Percentiles rank a stretch among this genome's conserved stretches.
These are phyloP conservation scores for Hysterium pulicare DNA, from an alignment of 2,329 filamentous ascomycete species.

Conservation along the genomic window DNA sequence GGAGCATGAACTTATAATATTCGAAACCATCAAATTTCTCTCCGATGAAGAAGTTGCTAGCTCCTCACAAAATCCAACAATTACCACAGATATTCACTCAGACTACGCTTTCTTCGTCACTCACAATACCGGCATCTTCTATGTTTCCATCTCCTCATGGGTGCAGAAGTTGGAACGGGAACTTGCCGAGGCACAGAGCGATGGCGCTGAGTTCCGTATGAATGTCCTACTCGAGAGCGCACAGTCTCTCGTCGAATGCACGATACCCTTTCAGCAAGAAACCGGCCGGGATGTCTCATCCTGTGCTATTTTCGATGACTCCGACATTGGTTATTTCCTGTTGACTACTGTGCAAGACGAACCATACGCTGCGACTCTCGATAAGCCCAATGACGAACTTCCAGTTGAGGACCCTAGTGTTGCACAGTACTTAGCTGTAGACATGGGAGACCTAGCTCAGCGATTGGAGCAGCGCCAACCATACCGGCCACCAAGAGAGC, in stretches of 20 bases:
- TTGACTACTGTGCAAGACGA: conserved; percentile 48
- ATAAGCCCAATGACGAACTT: conserved; percentile 41
- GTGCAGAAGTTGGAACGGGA: conserved; percentile 55
- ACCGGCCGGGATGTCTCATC: conserved; percentile 33
- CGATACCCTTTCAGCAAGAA: conserved; percentile 38
- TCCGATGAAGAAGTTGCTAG: conserved; percentile 17
- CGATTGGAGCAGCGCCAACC: conserved; percentile 57
- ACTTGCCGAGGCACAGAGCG: conserved; percentile 48
- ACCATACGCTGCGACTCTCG: conserved; percentile 51
- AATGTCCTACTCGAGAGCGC: conserved; percentile 53
- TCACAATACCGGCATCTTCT: conserved; percentile 51
- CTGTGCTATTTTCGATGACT: conserved; percentile 54
- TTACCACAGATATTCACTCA: conserved; percentile 54
- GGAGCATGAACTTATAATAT: conserved; percentile 33
- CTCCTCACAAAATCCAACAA: conserved; percentile 48
- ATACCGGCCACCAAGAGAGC: conserved; percentile 61
- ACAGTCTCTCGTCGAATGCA: conserved; percentile 47
- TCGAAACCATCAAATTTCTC: conserved; percentile 40
- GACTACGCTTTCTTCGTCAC: conserved; percentile 60
- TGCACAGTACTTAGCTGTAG: conserved; percentile 17
- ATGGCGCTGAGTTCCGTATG: conserved; percentile 56
- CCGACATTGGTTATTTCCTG: conserved; percentile 57
- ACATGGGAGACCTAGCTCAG: conserved; percentile 11
- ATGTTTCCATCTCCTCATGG: conserved; percentile 57
- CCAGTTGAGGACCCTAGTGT: conserved; percentile 24